These are phyloP conservation scores for Papiliotrema terrestris DNA, from an alignment of 1,284 basidiomycete genomes.

Conservation along the genomic window DNA sequence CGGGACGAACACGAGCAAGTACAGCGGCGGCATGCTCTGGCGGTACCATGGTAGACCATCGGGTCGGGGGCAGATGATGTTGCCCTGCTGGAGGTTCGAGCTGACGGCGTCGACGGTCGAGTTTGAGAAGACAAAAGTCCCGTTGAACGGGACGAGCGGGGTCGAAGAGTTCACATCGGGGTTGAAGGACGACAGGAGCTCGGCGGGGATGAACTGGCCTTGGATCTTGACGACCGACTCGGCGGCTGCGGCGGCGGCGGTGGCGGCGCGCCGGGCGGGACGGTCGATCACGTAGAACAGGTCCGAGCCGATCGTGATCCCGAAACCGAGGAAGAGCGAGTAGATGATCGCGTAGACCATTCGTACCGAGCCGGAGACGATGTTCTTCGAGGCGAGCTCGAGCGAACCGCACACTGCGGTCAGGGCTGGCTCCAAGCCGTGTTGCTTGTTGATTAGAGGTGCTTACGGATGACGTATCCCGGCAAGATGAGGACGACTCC, in stretches of 20 bases:
- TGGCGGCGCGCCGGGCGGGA: constrained; percentile 56
- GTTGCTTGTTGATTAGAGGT: not conserved
- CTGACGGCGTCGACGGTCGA: constrained; percentile 36
- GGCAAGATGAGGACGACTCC: constrained; percentile 55
- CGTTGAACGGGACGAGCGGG: constrained; percentile 55
- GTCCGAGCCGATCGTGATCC: constrained; percentile 81
- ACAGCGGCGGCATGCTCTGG: constrained; percentile 71
- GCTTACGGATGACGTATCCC: constrained; percentile 73
- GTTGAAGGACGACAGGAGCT: not conserved
- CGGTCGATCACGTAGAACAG: constrained; percentile 74
- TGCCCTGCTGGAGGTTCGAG: constrained; percentile 32
- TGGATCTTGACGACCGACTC: constrained; percentile 56
- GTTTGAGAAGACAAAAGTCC: constrained; percentile 72
- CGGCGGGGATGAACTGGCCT: constrained; percentile 62
- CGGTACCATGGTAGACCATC: constrained; percentile 67
- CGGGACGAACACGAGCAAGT: constrained; percentile 73
- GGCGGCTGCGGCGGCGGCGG: constrained; percentile 55
- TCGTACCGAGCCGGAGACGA: constrained; percentile 79
- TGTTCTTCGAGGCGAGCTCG: constrained; percentile 82
- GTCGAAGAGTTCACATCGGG: constrained; percentile 55
- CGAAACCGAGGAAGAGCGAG: constrained; percentile 81
- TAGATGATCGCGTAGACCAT: constrained; percentile 89
- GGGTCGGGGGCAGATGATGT: constrained; percentile 63
- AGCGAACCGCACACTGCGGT: constrained; percentile 68
- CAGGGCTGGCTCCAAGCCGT: constrained; percentile 54